Base-by-base conservation (phyloP, 441 rosid species). In the Populus hybrid region DNA sequence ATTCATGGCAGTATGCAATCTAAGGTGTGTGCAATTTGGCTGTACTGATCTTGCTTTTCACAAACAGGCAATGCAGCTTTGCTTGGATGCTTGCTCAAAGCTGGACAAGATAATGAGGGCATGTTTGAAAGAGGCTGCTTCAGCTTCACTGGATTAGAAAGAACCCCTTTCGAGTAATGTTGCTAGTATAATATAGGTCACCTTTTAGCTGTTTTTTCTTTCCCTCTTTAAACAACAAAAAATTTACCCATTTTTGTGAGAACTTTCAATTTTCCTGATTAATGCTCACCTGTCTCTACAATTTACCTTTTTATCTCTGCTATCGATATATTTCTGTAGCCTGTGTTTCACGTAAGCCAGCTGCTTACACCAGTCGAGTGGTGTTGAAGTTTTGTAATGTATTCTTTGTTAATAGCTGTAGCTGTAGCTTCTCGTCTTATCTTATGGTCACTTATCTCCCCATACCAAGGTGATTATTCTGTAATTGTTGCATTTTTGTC, bases 51-150 rank as follows among this genome's bases (percentile, higher is more conserved):
- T 75, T 80, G 21, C 7, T 78, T 78, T n/a, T 79, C 21, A 64
- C 74, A 38, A 76, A 77, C 89, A 93, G 98, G 97, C 89, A 63
- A 91, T 88, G 95, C 91, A 90, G 87, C 93, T 93, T 46, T 88
- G 92, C 81, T 86, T 90, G 7, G 97, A 90, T 53, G 98, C 97
- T 18, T 87, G 91, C 81, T 83, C 91, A 4, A 90, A 91, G 86
- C 97, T 93, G 34, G 91, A 89, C 61, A 85, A 84, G 73, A 83
- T 92, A 79, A 91, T 93, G 97, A 86, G 95, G 57, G 88, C 86
- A 46, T 90, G 94, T 78, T 82, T 93, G 82, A 89, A 89, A 84
- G 92, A 90, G 46, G 81, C 92, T 72, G 93, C 89, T 68, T 85
- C 88, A 7, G 83, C 88, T 61, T 80, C 87, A 18, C 81, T 88